Evolutionary conservation across 163 green algal genomes (phyloP), one percentile per base, ranked within the genome.

Genomic region (Scenedesmus sp.): DNA sequence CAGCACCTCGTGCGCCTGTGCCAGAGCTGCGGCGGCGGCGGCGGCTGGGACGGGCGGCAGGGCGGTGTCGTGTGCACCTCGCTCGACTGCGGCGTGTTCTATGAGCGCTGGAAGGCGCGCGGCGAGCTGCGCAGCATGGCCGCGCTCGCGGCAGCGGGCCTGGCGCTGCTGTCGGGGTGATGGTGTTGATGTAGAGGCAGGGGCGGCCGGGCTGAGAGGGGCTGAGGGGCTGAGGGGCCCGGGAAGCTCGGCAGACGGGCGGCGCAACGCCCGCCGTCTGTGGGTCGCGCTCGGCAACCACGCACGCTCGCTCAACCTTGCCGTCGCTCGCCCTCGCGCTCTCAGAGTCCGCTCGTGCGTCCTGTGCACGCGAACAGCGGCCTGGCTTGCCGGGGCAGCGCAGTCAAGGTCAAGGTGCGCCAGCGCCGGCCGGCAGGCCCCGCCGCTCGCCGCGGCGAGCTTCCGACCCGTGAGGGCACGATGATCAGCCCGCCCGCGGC

Each of bases 31-130:
- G 89, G 92, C 0, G 90, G 89, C 28, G 89, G 87, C 11, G 91
- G 91, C 1, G 82, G 83, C 0, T 39, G 63, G 42, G 67, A 73
- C 34, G 47, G 31, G 17, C 0, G 29, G 31, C 34, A 45, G 31
- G 91, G 84, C 4, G 87, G 87, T 47, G 88, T 98, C 34, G 89
- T 89, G 48, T 99, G 96, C 83, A 84, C 92, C 44, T 96, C 90
- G 0, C 69, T 98, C 22, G 95, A 98, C 78, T 99, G 96, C 70
- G 90, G 88, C 0, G 82, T 97, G 24, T 98, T 92, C 56, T 99
- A 92, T 80, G 94, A 98, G 91, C 75, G 95, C 24, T 60, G 83
- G 11, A 98, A 98, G 86, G 67, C 93, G 54, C 66, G 58, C 47
- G 57, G 77, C 9, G 92, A 95, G 87, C 51, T 89, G 47, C 73